Evolutionary conservation across 2,329 filamentous ascomycete genomes (phyloP), one percentile per base, ranked within the genome.

Genomic region (Pseudogymnoascus sp.): DNA sequence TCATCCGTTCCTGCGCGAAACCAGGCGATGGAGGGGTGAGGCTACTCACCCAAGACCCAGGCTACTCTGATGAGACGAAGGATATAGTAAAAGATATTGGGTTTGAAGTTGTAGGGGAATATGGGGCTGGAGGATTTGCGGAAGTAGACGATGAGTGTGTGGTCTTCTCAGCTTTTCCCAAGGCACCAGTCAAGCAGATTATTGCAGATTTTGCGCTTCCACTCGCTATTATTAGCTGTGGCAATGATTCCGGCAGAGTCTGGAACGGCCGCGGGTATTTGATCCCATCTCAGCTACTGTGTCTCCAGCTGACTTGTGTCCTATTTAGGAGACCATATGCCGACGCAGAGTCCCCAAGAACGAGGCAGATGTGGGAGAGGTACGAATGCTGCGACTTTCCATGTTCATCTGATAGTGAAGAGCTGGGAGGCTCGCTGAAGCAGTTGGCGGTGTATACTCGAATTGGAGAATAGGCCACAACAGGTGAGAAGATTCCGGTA

Each of bases 131-230:
- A 54, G 74, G 71, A 3, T 77, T 75, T 61, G 65, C 74, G 1
- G 71, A 73, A 59, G 61, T 76, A 1, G 72, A 77, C 61, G 68
- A 73, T 4, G 61, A 71, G n/a, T 73, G 73, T 11, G 58, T 74
- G 28, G 72, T 76, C n/a, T 66, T 77, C 60, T 74, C 73, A 0
- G 62, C 71, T 8, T 70, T 68, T 35, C 63, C 72, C 1, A 67
- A 71, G 41, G 67, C 73, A 0, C 72, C 74, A 0, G 67, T 75
- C 5, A 73, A 72, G 57, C 71, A 76, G 62, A 70, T 76, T 22
- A 66, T 77, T 36, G 70, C 72, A n/a, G 75, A 76, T 64, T 65
- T 73, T 57, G 70, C 73, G 41, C 71, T 70, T 47, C 75, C 74
- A 6, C 68, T 38, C 7, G 35, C 16, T 22, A 39, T 64, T 43